Evolutionary conservation across 257 asterid species (phyloP).

Genomic region (Capsicum baccatum): DNA sequence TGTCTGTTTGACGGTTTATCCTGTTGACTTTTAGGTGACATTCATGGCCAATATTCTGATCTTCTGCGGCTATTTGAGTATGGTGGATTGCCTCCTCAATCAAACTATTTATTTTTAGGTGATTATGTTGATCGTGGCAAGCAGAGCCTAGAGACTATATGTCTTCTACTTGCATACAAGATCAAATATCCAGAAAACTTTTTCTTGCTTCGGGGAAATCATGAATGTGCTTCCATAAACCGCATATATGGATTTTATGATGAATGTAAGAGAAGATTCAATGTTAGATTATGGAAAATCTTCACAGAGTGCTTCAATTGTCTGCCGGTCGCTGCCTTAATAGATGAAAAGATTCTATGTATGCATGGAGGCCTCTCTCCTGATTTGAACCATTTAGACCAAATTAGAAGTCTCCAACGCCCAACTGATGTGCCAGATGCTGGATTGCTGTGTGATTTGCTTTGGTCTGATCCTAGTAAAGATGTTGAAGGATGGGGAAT

Average conservation of each 20-base stretch:
- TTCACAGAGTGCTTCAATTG: constrained; percentile 47
- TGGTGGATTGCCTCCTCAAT: constrained; percentile 46
- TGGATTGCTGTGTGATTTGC: constrained; percentile 48
- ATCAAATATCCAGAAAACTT: constrained; percentile 44
- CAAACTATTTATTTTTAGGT: constrained; percentile 46
- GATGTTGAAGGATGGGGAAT: constrained; percentile 51
- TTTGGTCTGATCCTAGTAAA: constrained; percentile 52
- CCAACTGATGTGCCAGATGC: constrained; percentile 50
- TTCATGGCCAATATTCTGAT: constrained; percentile 52
- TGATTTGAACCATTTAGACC: constrained; percentile 45
- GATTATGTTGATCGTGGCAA: constrained; percentile 53
- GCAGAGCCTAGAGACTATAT: constrained; percentile 50
- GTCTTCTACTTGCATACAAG: constrained; percentile 49
- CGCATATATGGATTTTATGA: constrained; percentile 50
- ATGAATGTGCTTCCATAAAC: constrained; percentile 49
- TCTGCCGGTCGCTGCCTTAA: constrained; percentile 47
- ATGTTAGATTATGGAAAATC: constrained; percentile 42
- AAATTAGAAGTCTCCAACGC: constrained; percentile 42
- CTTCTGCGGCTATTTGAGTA: constrained; percentile 47
- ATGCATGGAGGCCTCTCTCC: constrained; percentile 53
- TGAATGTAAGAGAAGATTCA: constrained; percentile 47
- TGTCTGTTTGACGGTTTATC: neutral
- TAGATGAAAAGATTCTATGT: constrained; percentile 49
- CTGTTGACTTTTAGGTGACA: constrained; percentile 39
- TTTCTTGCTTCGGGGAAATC: constrained; percentile 49